Evolutionary conservation across 2,329 filamentous ascomycete genomes (phyloP).

Genomic region (Elsinoe necatrix): DNA sequence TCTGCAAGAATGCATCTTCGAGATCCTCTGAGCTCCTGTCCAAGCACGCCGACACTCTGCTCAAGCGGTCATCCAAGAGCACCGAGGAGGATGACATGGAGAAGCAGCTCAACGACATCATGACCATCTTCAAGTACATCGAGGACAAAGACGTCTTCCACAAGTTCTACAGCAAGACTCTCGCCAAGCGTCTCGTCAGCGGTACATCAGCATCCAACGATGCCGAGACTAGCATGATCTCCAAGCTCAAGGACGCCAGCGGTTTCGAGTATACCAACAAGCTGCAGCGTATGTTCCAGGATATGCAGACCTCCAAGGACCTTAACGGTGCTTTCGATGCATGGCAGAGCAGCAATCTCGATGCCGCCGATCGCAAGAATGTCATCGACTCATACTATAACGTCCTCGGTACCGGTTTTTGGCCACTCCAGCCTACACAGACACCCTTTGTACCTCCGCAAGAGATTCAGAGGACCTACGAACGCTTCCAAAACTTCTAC

Average conservation of each 20-base stretch:
- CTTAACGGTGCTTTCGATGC: conserved; percentile 84
- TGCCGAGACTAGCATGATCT: conserved; percentile 98
- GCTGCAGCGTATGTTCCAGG: conserved; percentile 98
- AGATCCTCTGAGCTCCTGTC: conserved; percentile 91
- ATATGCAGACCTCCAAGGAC: conserved; percentile 98
- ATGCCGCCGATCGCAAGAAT: conserved; percentile 56
- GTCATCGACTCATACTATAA: conserved; percentile 81
- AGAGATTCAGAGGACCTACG: conserved; percentile 77
- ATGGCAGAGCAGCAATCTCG: conserved; percentile 58
- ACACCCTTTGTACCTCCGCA: conserved; percentile 82
- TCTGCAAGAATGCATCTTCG: conserved; percentile 87
- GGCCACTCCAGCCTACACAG: conserved; percentile 79
- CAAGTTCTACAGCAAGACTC: conserved; percentile 96
- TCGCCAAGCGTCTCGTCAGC: conserved; percentile 89
- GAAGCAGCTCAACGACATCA: conserved; percentile 79
- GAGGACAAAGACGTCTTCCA: conserved; percentile 99
- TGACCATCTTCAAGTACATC: conserved; percentile 99
- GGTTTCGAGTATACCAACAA: conserved; percentile 99
- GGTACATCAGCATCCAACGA: conserved; percentile 94
- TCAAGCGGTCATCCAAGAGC: conserved; percentile 88
- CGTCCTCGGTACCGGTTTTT: conserved; percentile 92
- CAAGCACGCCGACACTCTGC: conserved; percentile 85
- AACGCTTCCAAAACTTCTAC: conserved; percentile 86
- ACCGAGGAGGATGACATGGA: conserved; percentile 93
- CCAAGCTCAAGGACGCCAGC: conserved; percentile 95